Evolutionary conservation across 306 rosid genomes (phyloP), one percentile per base, ranked within the genome.

Genomic region (Dicorynia guianensis): DNA sequence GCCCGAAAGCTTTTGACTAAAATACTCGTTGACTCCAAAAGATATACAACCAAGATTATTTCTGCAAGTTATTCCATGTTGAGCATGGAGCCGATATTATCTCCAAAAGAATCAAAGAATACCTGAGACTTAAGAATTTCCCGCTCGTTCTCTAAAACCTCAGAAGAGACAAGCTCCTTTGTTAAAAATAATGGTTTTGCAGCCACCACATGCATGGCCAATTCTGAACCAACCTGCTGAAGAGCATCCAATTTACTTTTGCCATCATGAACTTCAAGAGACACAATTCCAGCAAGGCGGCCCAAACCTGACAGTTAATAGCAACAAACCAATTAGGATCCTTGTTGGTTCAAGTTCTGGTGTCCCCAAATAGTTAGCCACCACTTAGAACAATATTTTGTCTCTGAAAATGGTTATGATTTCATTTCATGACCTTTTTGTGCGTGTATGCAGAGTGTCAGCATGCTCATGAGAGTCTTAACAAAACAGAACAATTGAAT

Each of bases 191-290:
- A 73, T 8, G 98, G 97, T 84, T 92, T 95, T 38, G 95, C 85
- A 42, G 98, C 98, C 76, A 95, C 98, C 10, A 92, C 72, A 77
- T 95, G 98, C 97, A 95, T 95, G 59, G 97, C 97, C 86, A 92
- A 73, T 79, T 95, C 95, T 3, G 97, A 90, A 43, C 98, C 98
- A 83, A 86, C 86, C 11, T 85, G 89, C 53, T 87, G 97, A 66
- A 95, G 78, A 77, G 92, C 90, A 58, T 90, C 96, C 19, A 42
- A 49, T 19, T 85, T 86, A 20, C 75, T 74, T 78, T 79, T 83
- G 56, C 84, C 85, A 40, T 74, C 86, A 53, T 92, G 96, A 30
- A 82, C 91, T 79, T 90, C 92, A 79, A 95, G 97, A 82, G 93
- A 84, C 75, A 95, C 58, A 77, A 92, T 84, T 78, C 97, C 98